phyloP scores from a whole-genome alignment of 2,329 filamentous ascomycete genomes.

The Helminthosporium solani region DNA sequence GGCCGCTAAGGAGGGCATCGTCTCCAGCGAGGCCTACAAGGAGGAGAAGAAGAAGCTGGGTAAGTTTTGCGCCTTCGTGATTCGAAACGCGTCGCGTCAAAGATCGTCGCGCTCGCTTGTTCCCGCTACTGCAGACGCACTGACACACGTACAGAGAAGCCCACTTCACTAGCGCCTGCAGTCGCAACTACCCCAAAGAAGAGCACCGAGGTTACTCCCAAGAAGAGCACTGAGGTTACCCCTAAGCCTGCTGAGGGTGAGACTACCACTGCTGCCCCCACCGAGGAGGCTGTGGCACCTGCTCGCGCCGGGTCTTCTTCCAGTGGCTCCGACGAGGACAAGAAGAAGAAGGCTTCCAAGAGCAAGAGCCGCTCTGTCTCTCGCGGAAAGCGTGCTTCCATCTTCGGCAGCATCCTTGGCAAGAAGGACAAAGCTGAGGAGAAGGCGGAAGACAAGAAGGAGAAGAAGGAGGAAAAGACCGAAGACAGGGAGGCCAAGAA shows the following conservation, averaged over 20 bases:
- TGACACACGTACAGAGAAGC: conserved; percentile 45
- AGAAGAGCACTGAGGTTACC: conserved; percentile 52
- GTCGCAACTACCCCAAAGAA: conserved; percentile 47
- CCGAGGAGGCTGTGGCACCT: conserved; percentile 22
- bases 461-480: conserved; percentile 38
- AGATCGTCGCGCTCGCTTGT: conserved; percentile 32
- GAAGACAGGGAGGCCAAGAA: conserved; percentile 28
- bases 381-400: conserved; percentile 58
- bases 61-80: conserved; percentile 44
- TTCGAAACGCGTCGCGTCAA: conserved; percentile 16
- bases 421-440: conserved; percentile 60
- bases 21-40: conserved; percentile 86
- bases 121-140: conserved; percentile 30
- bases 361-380: conserved; percentile 63
- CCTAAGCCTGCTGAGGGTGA: conserved; percentile 40
- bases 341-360: conserved; percentile 49
- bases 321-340: conserved; percentile 48
- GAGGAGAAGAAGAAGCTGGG: conserved; percentile 71
- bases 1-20: conserved; percentile 70
- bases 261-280: conserved; percentile 14
- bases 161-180: conserved; percentile 43
- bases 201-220: conserved; percentile 50
- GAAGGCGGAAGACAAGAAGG: conserved; percentile 49
- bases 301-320: conserved; percentile 43
- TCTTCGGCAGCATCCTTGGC: conserved; percentile 59